phyloP scores from a whole-genome alignment of 768 basidiomycete genomes.

The Calvatia gigantea region DNA sequence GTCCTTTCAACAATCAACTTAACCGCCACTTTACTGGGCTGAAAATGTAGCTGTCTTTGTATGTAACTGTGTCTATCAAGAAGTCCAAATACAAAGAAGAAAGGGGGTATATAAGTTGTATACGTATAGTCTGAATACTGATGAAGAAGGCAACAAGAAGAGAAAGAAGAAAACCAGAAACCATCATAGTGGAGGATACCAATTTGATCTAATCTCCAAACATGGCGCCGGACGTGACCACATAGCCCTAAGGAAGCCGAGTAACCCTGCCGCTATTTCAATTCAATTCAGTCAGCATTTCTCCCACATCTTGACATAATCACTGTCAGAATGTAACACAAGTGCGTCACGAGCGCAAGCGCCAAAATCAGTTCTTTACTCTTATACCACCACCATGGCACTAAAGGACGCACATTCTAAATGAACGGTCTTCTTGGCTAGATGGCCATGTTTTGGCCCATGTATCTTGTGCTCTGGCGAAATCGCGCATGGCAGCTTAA shows the following conservation, averaged over 20 bases:
- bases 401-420: slow-evolving; percentile 57
- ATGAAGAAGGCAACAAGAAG: background rate
- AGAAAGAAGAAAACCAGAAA: background rate
- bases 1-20: too few relatives aligned
- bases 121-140: background rate
- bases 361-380: background rate
- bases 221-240: too few relatives aligned
- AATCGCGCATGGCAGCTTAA: slow-evolving; percentile 65
- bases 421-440: slow-evolving; percentile 52
- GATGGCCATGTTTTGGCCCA: slow-evolving; percentile 76
- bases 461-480: slow-evolving; percentile 51
- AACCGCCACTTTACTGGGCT: too few relatives aligned
- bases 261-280: background rate
- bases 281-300: slow-evolving; percentile 22
- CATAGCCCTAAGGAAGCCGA: background rate
- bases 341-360: background rate
- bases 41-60: too few relatives aligned
- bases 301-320: slow-evolving; percentile 51
- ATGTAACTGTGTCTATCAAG: too few relatives aligned
- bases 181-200: background rate
- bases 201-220: too few relatives aligned
- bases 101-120: background rate
- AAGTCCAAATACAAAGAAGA: background rate
- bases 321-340: slow-evolving; percentile 24
- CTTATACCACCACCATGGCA: slow-evolving; percentile 16